A percentile compares a stretch with the other conserved stretches of the same genome.
phyloP scores from a whole-genome alignment of 1,284 basidiomycete species.

The Kalmanozyma brasiliensis region DNA sequence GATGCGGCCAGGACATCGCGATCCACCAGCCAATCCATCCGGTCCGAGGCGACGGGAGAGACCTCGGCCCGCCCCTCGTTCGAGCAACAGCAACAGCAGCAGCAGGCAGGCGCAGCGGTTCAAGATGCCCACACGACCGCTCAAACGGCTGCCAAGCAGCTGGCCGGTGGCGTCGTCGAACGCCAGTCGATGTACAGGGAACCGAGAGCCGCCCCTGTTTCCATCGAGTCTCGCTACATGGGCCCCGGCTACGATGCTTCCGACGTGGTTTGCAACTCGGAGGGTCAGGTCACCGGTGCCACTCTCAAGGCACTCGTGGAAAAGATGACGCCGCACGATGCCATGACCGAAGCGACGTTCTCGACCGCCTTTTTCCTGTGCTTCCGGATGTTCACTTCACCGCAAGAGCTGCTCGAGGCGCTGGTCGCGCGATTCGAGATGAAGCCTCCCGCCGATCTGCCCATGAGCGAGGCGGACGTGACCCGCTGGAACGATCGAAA shows the following conservation, averaged over 20 bases:
- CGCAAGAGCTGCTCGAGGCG: constrained; percentile 78
- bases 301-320: constrained; percentile 88
- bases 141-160: constrained; percentile 34
- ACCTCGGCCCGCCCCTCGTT: constrained; percentile 58
- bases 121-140: constrained; percentile 41
- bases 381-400: constrained; percentile 90
- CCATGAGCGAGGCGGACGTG: constrained; percentile 74
- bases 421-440: constrained; percentile 86
- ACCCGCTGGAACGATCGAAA: constrained; percentile 85
- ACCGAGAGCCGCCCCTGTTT: constrained; percentile 21
- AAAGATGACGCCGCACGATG: constrained; percentile 95
- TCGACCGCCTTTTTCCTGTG: constrained; percentile 91
- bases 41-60: constrained; percentile 48
- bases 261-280: constrained; percentile 88
- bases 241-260: constrained; percentile 71
- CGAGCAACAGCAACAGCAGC: too few relatives aligned
- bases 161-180: constrained; percentile 29
- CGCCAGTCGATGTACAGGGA: constrained; percentile 44
- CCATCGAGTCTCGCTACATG: constrained; percentile 44
- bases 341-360: constrained; percentile 81
- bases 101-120: constrained; percentile 3
- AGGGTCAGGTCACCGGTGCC: constrained; percentile 89
- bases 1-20: constrained; percentile 38
- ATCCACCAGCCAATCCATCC: constrained; percentile 49
- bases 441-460: constrained; percentile 66